These are phyloP conservation scores for Saturnispora galanensis DNA, from an alignment of 805 yeast species.

Conservation along the genomic window DNA sequence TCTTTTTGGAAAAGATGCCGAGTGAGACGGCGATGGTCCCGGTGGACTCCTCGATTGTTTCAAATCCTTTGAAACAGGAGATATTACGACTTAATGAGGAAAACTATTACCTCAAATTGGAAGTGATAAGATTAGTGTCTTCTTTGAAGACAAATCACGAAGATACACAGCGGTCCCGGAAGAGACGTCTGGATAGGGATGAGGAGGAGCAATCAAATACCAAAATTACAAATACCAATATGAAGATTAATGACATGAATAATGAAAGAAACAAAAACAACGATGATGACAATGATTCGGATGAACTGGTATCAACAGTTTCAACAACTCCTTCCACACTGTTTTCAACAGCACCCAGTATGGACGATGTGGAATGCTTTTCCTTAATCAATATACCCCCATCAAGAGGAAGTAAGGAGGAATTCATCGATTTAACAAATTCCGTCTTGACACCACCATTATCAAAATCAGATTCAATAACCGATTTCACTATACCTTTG, in stretches of 20 bases:
- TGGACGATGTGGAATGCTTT: conserved; percentile 5
- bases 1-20: neutral
- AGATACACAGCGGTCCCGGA: neutral
- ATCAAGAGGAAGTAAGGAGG: neutral
- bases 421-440: conserved; percentile 1
- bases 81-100: conserved; percentile 36
- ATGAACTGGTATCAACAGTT: conserved; percentile 21
- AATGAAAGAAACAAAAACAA: conserved; percentile 1
- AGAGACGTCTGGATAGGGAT: neutral
- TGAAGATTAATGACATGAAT: neutral
- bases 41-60: conserved; percentile 17
- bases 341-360: conserved; percentile 12
- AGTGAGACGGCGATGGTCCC: conserved; percentile 9
- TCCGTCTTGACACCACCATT: conserved; percentile 1
- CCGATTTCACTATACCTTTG: no score
- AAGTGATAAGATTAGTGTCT: conserved; percentile 35
- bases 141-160: conserved; percentile 26
- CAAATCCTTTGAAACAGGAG: conserved; percentile 30
- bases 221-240: no score
- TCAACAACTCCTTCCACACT: conserved; percentile 18
- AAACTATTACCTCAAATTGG: conserved; percentile 33
- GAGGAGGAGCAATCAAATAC: no score
- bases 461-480: neutral
- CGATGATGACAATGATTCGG: conserved; percentile 13
- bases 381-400: conserved; percentile 5